These are phyloP conservation scores for Fusarium beomiforme DNA, from an alignment of 2,329 filamentous ascomycete species.

Conservation along the genomic window DNA sequence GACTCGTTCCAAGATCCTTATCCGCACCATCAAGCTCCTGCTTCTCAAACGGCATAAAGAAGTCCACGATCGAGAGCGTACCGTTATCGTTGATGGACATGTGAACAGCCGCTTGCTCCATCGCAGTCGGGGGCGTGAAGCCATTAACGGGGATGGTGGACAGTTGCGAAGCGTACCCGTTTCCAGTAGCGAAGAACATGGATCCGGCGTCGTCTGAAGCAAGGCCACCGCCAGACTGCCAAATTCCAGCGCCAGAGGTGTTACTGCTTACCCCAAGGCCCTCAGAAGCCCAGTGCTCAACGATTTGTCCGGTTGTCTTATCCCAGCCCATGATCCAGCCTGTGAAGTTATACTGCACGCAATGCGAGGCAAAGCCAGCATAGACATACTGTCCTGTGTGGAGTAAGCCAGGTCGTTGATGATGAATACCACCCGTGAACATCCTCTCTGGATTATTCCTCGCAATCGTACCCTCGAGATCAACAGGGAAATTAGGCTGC, in stretches of 20 bases:
- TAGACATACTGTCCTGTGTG: constrained; percentile 59
- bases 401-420: constrained; percentile 61
- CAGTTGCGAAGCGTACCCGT: constrained; percentile 54
- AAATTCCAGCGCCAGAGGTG: constrained; percentile 55
- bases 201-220: constrained; percentile 53
- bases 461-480: constrained; percentile 57
- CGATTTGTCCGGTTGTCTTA: constrained; percentile 51
- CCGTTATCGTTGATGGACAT: constrained; percentile 54
- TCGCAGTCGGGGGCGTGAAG: constrained; percentile 51
- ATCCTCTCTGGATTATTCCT: constrained; percentile 59
- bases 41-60: constrained; percentile 66
- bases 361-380: constrained; percentile 64
- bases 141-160: constrained; percentile 51
- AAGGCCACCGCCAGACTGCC: constrained; percentile 54
- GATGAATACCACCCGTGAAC: constrained; percentile 62
- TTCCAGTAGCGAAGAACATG: constrained; percentile 52
- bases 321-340: constrained; percentile 62
- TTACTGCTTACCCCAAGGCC: constrained; percentile 51
- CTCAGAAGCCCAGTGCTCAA: constrained; percentile 55
- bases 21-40: constrained; percentile 60
- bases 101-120: constrained; percentile 58
- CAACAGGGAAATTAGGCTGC: constrained; percentile 56
- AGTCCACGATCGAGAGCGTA: constrained; percentile 58
- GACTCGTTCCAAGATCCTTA: constrained; percentile 59
- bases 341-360: constrained; percentile 66